phyloP scores from a whole-genome alignment of 345 rosid species.

The Mallotus nudiflorus region DNA sequence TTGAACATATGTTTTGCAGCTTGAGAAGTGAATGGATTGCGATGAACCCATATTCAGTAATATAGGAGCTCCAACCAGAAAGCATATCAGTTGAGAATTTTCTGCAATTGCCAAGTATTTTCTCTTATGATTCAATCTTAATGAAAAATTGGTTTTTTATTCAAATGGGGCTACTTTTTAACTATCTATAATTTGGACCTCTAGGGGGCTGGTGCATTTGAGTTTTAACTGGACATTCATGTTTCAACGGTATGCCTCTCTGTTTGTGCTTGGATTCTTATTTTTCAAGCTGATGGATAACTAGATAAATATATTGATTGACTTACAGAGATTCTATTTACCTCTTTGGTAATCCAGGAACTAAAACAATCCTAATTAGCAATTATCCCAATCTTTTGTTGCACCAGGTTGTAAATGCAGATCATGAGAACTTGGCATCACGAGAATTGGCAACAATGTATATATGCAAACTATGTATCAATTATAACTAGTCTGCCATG shows the following conservation, averaged over 20 bases:
- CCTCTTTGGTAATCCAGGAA: background rate
- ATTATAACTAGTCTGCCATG: background rate
- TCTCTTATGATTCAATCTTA: background rate
- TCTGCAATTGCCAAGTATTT: constrained; percentile 25
- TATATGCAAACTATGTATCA: background rate
- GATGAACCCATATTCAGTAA: constrained; percentile 4
- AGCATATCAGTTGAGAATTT: constrained; percentile 12
- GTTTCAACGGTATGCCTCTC: constrained; percentile 11
- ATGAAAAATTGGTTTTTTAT: background rate
- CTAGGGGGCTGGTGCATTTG: constrained; percentile 20
- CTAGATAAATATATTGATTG: background rate
- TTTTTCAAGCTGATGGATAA: background rate
- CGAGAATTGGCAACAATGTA: background rate
- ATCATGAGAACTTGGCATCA: background rate
- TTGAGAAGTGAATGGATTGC: constrained; percentile 10
- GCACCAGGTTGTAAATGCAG: background rate
- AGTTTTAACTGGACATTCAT: constrained; percentile 14
- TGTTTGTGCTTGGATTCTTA: background rate
- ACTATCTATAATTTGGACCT: constrained; percentile 10
- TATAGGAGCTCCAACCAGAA: constrained; percentile 16
- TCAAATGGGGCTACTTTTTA: background rate
- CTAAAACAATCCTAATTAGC: background rate
- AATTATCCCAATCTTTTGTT: background rate
- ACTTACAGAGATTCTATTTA: background rate
- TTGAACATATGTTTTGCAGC: constrained; percentile 17